Evolutionary conservation across 305 asterid species (phyloP), one percentile per base, ranked within the genome.

Genomic region (Nicotiana rustica): DNA sequence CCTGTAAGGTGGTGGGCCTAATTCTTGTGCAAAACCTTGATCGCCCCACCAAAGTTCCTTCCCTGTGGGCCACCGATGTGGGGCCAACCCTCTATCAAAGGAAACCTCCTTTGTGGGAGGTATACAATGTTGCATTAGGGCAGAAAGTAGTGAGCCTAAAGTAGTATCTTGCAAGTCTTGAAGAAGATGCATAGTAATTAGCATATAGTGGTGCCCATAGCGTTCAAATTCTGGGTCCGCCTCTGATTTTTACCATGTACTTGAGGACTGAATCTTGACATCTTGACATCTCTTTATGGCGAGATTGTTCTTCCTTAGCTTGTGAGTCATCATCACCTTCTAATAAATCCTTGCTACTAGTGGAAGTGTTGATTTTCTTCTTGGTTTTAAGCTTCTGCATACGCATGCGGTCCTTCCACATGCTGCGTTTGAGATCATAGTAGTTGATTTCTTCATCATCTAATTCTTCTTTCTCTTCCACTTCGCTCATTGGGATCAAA

Each of bases 61-160:
- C 85, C 97, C 97, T 0, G 52, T 87, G 0, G 95, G 95, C 97
- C 97, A 92, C 97, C 95, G 91, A 1, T 93, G 97, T 21, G 94
- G 93, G 4, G 93, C 73, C 59, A 91, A 64, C 3, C 93, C 91
- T 47, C 56, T 80, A 75, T 88, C 35, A 88, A 70, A 5, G 93
- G 97, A 17, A 89, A 92, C 82, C 84, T 68, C 82, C 93, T 79
- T 66, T 90, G 97, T 12, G 93, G 29, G 95, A 33, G 92, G 94
- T 59, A 80, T 47, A 15, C 95, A 91, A 78, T 91, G 93, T 57
- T 89, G 93, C 90, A 90, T 88, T 31, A 92, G 79, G 1, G 94
- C 88, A 0, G 97, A 92, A 1, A 90, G 78, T 25, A 91, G 79
- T 12, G 95, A 91, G 4, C 91, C 93, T 2, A 91, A 56, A 4